Evolutionary conservation across 2,329 filamentous ascomycete genomes (phyloP), one percentile per base, ranked within the genome.

Genomic region (Monilinia fructigena): DNA sequence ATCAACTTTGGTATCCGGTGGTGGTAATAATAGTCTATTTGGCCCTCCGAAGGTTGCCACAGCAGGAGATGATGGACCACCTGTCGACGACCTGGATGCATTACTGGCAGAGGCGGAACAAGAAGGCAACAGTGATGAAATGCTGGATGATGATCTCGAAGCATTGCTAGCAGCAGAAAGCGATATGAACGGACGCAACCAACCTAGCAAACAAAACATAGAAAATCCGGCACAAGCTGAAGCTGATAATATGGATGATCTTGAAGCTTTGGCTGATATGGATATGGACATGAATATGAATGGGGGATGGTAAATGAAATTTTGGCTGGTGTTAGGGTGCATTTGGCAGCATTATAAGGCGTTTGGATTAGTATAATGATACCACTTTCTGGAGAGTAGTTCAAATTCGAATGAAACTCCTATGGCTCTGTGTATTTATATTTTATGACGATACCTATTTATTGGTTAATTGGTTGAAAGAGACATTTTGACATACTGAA

Each of bases 231-330:
- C 76, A 35, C 76, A 77, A 38, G 52, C 26, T 42, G 47, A 55
- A 20, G 50, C 20, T 2, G 55, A 65, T 20, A 40, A 66, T 56
- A 72, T 76, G 12, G 76, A 78, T 35, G 77, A 79, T 40, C 68
- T 79, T 75, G 88, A 86, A 68, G 87, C 83, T 1, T 87, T 92
- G 85, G 85, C 83, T 47, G 85, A 85, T 70, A 84, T 86, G 82
- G 85, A 85, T 70, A 83, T 86, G 82, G 83, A 83, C 50, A 61
- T 65, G 84, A 80, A 69, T 59, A 63, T 63, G 50, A 28, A 53
- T 18, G 50, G 60, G 48, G 60, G 60, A 38, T 65, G 63, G 63
- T 65, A 47, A 65, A 54, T 35, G 31, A 26, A 26, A 26, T 35
- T 42, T 10, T 38, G 40, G 23, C 42, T 55, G 58, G 64, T 50